Conservation (phyloP, 345 rosid genomes). For the Syzygium aqueum region DNA sequence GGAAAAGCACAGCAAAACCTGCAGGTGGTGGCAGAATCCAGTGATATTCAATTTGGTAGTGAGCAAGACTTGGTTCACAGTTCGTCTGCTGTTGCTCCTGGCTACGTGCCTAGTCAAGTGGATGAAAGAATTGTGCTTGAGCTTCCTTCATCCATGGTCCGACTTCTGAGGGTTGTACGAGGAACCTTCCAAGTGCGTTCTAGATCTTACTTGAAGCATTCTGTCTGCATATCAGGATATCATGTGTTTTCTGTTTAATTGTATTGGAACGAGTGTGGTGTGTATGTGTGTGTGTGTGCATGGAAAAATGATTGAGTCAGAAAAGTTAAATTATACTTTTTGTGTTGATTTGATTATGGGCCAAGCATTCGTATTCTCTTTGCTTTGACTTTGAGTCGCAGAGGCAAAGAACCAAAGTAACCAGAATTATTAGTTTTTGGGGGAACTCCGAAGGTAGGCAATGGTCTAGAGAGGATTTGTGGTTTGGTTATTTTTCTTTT, state of each 20-base stretch:
- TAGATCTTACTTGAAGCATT: background rate
- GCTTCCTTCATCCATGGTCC: slow-evolving; percentile 92
- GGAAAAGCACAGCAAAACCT: slow-evolving; percentile 40
- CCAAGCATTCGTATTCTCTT: background rate
- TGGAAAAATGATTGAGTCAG: background rate
- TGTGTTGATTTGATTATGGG: background rate
- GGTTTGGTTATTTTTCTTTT: background rate
- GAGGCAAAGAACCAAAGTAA: background rate
- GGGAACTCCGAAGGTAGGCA: background rate
- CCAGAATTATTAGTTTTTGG: background rate
- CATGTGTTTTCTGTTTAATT: background rate
- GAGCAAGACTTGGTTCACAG: slow-evolving; percentile 41
- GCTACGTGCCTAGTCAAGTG: slow-evolving; percentile 80
- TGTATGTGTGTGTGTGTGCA: background rate
- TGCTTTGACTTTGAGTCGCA: background rate
- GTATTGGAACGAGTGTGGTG: background rate
- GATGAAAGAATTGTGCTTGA: slow-evolving; percentile 92
- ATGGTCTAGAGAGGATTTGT: background rate
- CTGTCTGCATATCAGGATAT: background rate
- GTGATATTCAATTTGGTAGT: slow-evolving; percentile 36
- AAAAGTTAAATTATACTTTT: background rate
- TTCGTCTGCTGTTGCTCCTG: slow-evolving; percentile 61
- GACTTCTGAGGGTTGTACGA: slow-evolving; percentile 67
- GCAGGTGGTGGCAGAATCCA: slow-evolving; percentile 34
- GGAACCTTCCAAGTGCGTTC: slow-evolving; percentile 92